Percentiles rank a stretch among this genome's conserved stretches.
Evolutionary conservation across 495 filamentous ascomycete species (phyloP).

Genomic region (Mycothermus thermophilus): DNA sequence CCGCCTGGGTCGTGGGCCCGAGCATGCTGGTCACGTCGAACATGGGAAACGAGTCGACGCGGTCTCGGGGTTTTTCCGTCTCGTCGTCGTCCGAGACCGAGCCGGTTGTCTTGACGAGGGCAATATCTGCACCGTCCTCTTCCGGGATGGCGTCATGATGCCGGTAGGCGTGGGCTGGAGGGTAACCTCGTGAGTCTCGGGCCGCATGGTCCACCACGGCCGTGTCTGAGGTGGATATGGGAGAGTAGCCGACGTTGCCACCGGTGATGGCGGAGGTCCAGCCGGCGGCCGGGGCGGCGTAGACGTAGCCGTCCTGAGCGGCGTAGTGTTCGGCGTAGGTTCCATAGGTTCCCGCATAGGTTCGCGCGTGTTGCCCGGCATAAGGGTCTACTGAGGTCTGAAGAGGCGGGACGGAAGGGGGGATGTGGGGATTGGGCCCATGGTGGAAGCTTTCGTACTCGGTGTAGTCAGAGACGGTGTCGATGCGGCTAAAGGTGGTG

Average conservation of each 20-base stretch:
- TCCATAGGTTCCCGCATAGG: slow-evolving; percentile 11
- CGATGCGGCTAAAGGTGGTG: slow-evolving; percentile 27
- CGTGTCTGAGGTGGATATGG: slow-evolving; percentile 16
- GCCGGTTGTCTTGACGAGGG: slow-evolving; percentile 24
- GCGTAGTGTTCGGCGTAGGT: not conserved
- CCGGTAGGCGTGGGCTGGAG: slow-evolving; percentile 9
- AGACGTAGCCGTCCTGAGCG: slow-evolving; percentile 4
- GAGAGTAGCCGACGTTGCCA: slow-evolving; percentile 22
- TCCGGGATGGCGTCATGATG: slow-evolving; percentile 29
- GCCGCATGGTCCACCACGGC: too few species aligned
- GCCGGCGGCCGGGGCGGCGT: slow-evolving; percentile 4
- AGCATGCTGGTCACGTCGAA: slow-evolving; percentile 27
- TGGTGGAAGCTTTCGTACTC: slow-evolving; percentile 19
- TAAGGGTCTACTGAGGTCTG: too few species aligned
- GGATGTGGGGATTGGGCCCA: too few species aligned
- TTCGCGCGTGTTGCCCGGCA: too few species aligned
- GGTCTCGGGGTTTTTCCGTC: slow-evolving; percentile 4
- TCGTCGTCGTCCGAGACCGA: slow-evolving; percentile 13
- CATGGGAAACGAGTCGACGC: slow-evolving; percentile 5
- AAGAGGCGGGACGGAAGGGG: slow-evolving; percentile 31
- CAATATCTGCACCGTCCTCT: slow-evolving; percentile 29
- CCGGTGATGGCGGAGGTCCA: slow-evolving; percentile 8
- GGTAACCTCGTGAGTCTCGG: too few species aligned
- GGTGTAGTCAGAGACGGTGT: slow-evolving; percentile 27
- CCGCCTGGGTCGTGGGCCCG: slow-evolving; percentile 23